Conservation (phyloP, 129 eudicot genomes). For the Ambrosia trifida region DNA sequence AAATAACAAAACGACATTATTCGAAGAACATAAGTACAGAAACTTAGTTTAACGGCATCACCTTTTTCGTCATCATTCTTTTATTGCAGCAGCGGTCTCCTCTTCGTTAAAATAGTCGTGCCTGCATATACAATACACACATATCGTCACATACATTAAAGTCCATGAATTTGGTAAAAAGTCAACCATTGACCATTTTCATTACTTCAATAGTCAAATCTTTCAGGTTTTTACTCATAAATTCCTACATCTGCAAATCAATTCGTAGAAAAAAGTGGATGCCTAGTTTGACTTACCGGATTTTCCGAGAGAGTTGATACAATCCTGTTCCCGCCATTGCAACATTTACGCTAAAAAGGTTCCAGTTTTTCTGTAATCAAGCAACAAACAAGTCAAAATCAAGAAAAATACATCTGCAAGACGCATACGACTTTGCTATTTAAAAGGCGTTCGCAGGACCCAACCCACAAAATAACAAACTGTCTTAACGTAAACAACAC, state of each 20-base stretch:
- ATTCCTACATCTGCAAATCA: background rate
- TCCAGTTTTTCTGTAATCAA: constrained; percentile 94
- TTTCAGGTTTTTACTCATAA: constrained; percentile 1
- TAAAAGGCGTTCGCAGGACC: background rate
- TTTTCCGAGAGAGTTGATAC: constrained; percentile 83
- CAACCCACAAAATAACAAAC: background rate
- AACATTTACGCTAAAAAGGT: constrained; percentile 88
- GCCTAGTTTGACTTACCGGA: constrained; percentile 50
- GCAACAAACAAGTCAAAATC: constrained; percentile 2
- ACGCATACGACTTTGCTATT: background rate
- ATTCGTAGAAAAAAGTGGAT: background rate
- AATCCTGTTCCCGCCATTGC: constrained; percentile 97
- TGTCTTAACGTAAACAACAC: background rate
- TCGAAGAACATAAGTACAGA: background rate
- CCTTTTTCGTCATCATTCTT: constrained; percentile 60
- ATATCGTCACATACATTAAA: constrained; percentile 5
- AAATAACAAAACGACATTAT: too few relatives aligned
- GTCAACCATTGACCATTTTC: background rate
- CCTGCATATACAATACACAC: constrained; percentile 40
- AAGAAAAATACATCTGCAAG: background rate
- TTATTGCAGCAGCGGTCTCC: constrained; percentile 48
- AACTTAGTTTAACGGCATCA: constrained; percentile 11
- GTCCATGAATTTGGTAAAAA: background rate
- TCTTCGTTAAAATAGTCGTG: constrained; percentile 69
- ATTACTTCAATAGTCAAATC: background rate